A percentile compares a stretch with the other conserved stretches of the same genome.
phyloP scores from a whole-genome alignment of 1,284 basidiomycete species.

The Apiotrichum gracile region DNA sequence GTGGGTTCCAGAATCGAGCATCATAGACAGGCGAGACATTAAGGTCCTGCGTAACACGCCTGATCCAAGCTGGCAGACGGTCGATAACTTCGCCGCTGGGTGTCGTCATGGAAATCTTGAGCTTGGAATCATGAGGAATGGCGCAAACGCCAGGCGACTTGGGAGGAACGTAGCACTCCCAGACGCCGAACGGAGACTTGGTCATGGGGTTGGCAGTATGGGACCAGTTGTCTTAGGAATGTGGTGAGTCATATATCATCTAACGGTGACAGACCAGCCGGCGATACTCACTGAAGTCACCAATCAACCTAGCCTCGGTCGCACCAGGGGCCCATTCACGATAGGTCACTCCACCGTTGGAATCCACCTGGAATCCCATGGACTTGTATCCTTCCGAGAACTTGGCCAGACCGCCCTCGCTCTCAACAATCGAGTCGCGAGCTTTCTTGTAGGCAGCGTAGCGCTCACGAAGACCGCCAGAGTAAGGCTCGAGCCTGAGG shows the following conservation, averaged over 20 bases:
- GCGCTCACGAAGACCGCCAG: conserved; percentile 64
- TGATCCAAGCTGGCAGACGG: conserved; percentile 88
- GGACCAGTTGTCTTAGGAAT: conserved; percentile 70
- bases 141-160: conserved; percentile 63
- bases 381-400: conserved; percentile 83
- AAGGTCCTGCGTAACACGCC: conserved; percentile 90
- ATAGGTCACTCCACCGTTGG: conserved; percentile 69
- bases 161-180: conserved; percentile 78
- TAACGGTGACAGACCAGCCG: not conserved
- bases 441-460: conserved; percentile 66
- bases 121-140: conserved; percentile 88
- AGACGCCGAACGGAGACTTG: conserved; percentile 84
- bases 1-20: conserved; percentile 97
- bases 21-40: conserved; percentile 87
- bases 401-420: conserved; percentile 81
- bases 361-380: conserved; percentile 72
- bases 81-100: conserved; percentile 75
- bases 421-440: conserved; percentile 63
- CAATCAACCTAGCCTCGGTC: conserved; percentile 72
- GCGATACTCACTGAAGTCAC: conserved; percentile 81
- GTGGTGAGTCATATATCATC: not conserved
- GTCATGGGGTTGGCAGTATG: conserved; percentile 77
- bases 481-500: conserved; percentile 63
- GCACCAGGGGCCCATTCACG: conserved; percentile 96
- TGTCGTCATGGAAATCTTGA: conserved; percentile 87